Percentiles rank a stretch among this genome's conserved stretches.
These are phyloP conservation scores for Fusarium coffeatum DNA, from an alignment of 2,329 filamentous ascomycete species.

Conservation along the genomic window DNA sequence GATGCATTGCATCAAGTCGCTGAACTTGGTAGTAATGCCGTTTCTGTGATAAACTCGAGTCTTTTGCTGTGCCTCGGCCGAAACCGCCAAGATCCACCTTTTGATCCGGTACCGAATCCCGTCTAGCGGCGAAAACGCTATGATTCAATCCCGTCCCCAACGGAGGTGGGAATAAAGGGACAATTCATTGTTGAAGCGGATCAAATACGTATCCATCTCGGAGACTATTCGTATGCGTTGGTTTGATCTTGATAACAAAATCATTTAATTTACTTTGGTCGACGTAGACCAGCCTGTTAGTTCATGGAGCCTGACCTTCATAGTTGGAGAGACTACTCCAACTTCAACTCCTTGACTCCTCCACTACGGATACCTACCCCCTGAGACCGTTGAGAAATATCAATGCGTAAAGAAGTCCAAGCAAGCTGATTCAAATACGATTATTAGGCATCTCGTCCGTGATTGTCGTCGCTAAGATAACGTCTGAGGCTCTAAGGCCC, in stretches of 20 bases:
- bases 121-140: not conserved
- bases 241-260: not conserved
- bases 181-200: not conserved
- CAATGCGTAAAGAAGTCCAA: not conserved
- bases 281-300: not conserved
- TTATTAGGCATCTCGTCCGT: not conserved
- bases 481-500: not conserved
- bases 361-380: not conserved
- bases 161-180: not conserved
- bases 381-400: not conserved
- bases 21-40: conserved; percentile 1
- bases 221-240: not conserved
- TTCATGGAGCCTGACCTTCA: not conserved
- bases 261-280: not conserved
- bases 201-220: not conserved
- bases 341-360: not conserved
- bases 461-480: not conserved
- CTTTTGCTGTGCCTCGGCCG: conserved; percentile 1
- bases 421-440: not conserved
- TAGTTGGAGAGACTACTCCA: not conserved
- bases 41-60: not conserved
- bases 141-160: not conserved
- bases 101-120: not conserved
- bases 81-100: not conserved
- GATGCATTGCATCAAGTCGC: not conserved